Evolutionary conservation across 768 basidiomycete species (phyloP).

Genomic region (Rhodotorula diobovata): DNA sequence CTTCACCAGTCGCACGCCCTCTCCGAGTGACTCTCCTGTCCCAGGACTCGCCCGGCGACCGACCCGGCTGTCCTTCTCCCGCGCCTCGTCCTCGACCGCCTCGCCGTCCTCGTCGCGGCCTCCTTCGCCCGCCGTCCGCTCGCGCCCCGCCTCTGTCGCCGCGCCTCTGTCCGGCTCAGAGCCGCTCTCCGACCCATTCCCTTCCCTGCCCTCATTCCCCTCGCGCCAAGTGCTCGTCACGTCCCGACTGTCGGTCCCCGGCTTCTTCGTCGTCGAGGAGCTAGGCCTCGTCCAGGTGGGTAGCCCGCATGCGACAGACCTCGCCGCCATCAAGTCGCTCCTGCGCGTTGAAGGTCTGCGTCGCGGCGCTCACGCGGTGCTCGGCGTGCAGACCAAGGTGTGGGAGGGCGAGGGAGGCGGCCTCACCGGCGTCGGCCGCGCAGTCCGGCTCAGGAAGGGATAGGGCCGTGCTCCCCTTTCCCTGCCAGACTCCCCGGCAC

Average conservation of each 20-base stretch:
- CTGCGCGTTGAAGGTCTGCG: constrained; percentile 1
- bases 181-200: neutral
- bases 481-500: neutral
- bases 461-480: neutral
- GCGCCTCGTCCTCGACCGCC: neutral
- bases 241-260: neutral
- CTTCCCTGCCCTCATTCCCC: neutral
- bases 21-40: neutral
- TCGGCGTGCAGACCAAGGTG: neutral
- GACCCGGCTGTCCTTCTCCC: neutral
- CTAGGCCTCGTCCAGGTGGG: constrained; percentile 3
- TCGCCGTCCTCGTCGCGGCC: neutral
- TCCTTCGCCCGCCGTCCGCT: neutral
- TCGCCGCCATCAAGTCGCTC: constrained; percentile 1
- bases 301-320: neutral
- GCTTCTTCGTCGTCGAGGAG: neutral
- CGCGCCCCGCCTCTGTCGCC: neutral
- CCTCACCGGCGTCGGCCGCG: neutral
- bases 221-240: neutral
- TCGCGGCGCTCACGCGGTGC: constrained; percentile 9
- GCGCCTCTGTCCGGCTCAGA: neutral
- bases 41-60: neutral
- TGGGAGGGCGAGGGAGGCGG: constrained; percentile 7
- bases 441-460: neutral
- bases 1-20: neutral